Percentiles rank a stretch among this genome's conserved stretches.
phyloP scores from a whole-genome alignment of 768 basidiomycete species.

The Boletus vinaceobasis region DNA sequence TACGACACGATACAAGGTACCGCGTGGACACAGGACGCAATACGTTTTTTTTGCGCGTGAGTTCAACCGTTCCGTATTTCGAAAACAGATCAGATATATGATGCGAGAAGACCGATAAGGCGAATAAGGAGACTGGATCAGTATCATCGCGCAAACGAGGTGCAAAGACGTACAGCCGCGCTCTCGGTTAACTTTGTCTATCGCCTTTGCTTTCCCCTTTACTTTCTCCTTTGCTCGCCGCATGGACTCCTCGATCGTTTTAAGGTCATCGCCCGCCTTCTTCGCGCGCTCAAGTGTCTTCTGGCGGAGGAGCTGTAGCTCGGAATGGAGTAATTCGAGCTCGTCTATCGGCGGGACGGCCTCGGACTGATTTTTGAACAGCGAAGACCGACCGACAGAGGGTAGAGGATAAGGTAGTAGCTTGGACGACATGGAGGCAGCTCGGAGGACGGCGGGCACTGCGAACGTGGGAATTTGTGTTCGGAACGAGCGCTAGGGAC shows the following conservation, averaged over 20 bases:
- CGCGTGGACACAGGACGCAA: neutral
- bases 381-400: slow-evolving; percentile 50
- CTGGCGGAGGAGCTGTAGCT: slow-evolving; percentile 54
- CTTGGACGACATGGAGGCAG: slow-evolving; percentile 56
- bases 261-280: slow-evolving; percentile 76
- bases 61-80: slow-evolving; percentile 9
- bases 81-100: slow-evolving; percentile 1
- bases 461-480: slow-evolving; percentile 5
- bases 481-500: slow-evolving; percentile 8
- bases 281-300: slow-evolving; percentile 58
- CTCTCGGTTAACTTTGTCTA: slow-evolving; percentile 71
- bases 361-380: slow-evolving; percentile 64
- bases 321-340: slow-evolving; percentile 59
- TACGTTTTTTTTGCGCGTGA: slow-evolving; percentile 4
- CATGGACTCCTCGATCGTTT: slow-evolving; percentile 73
- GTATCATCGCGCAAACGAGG: slow-evolving; percentile 3
- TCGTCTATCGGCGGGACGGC: slow-evolving; percentile 70
- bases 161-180: slow-evolving; percentile 62
- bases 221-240: slow-evolving; percentile 73
- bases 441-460: slow-evolving; percentile 17
- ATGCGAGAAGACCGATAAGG: slow-evolving; percentile 14
- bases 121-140: slow-evolving; percentile 11
- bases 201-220: slow-evolving; percentile 65
- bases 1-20: neutral
- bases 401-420: slow-evolving; percentile 49